phyloP scores from a whole-genome alignment of 73 alveolate species.

The Tetrahymena borealis region DNA sequence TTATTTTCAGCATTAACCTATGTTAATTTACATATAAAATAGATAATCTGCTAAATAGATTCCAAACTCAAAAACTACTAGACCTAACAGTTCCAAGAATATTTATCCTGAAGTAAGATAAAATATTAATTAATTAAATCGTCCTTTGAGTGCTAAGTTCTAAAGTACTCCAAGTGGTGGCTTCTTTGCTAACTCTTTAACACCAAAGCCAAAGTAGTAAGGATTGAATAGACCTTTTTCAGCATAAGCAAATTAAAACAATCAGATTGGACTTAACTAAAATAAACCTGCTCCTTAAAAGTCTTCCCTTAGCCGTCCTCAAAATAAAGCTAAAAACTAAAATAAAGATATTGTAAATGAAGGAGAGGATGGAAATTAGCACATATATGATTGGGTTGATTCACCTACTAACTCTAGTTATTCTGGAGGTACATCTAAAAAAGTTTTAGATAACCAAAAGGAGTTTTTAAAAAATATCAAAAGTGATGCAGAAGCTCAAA shows the following conservation, averaged over 20 bases:
- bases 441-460: background rate
- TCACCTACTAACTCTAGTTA: background rate
- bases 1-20: too few species aligned
- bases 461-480: background rate
- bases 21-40: too few species aligned
- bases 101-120: background rate
- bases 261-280: background rate
- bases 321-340: background rate
- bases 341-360: background rate
- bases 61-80: background rate
- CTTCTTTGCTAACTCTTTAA: background rate
- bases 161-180: background rate
- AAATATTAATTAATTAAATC: background rate
- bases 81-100: background rate
- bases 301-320: background rate
- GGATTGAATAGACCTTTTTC: background rate
- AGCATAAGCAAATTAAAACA: background rate
- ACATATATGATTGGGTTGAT: background rate
- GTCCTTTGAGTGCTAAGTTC: background rate
- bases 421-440: background rate
- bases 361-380: background rate
- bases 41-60: background rate
- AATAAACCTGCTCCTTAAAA: background rate
- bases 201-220: background rate
- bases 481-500: background rate